These are phyloP conservation scores for Fusarium sp. DNA, from an alignment of 2,329 filamentous ascomycete genomes.

Conservation along the genomic window DNA sequence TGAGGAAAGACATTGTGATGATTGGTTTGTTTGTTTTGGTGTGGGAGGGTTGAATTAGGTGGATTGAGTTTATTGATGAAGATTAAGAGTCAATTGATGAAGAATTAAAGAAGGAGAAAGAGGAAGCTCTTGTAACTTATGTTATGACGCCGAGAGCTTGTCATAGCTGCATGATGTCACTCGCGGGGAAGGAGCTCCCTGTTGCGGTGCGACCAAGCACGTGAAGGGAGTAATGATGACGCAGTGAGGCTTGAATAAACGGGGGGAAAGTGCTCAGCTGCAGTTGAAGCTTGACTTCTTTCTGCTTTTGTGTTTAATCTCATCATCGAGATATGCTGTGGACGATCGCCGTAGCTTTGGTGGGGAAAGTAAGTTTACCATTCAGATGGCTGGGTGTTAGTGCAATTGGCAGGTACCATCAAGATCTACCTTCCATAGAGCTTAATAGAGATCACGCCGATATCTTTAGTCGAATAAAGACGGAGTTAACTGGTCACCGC, in stretches of 20 bases:
- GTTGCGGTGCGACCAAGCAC: constrained; percentile 34
- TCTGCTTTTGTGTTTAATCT: constrained; percentile 8
- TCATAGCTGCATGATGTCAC: constrained; percentile 44
- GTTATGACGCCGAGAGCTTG: constrained; percentile 38
- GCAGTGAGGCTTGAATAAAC: constrained; percentile 33
- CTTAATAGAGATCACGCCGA: neutral
- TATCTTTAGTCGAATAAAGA: neutral
- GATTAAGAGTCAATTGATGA: constrained; percentile 22
- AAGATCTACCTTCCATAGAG: neutral
- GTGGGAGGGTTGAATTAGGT: neutral
- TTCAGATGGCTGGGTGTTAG: constrained; percentile 10
- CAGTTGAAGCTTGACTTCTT: constrained; percentile 5
- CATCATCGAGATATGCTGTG: constrained; percentile 33
- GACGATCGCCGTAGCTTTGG: constrained; percentile 30
- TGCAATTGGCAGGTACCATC: constrained; percentile 5
- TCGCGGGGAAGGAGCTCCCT: constrained; percentile 38
- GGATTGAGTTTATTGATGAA: neutral
- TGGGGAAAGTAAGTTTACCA: constrained; percentile 10
- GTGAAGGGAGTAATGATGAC: constrained; percentile 45
- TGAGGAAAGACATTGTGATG: constrained; percentile 64
- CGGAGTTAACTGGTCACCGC: neutral
- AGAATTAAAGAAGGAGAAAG: constrained; percentile 9
- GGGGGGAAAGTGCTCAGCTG: constrained; percentile 10
- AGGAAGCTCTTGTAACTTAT: constrained; percentile 30
- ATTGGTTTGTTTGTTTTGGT: constrained; percentile 1